Evolutionary conservation across 495 filamentous ascomycete genomes (phyloP), one percentile per base, ranked within the genome.

Genomic region (Evernia prunastri): DNA sequence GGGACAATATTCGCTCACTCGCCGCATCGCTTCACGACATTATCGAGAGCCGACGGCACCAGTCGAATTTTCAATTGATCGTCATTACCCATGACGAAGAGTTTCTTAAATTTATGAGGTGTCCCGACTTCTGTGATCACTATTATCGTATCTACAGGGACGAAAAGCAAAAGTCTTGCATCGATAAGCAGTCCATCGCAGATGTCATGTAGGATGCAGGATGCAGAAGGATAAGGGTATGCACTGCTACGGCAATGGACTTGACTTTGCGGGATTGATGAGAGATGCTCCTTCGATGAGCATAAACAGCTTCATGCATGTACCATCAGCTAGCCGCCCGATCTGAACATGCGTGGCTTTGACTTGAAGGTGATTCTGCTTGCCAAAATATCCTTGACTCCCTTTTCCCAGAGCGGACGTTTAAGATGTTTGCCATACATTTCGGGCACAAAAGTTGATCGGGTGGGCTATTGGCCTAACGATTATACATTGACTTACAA

Each of bases 71-170:
- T 78, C 95, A 97, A 79, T 82, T 97, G 51, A 95, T 99, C 74
- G 89, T 97, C 63, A 99, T 99, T 73, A 99, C 94, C 40, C 94
- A 99, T 80, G 94, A 99, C 75, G 94, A 97, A 76, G 92, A 97
- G 66, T 99, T 99, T 74, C 72, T 99, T 68, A 82, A 85, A 57
- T 84, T 89, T 64, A 99, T 99, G 95, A 86, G 91, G 70, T 93
- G 90, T 73, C 84, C 84, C n/a, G 94, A 97, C 69, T 97, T 96
- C 73, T 89, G 87, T 66, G 95, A 97, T 73, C 84, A 86, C 69
- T 99, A 97, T 67, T 97, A 86, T 66, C 84, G 91, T 1, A 88
- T 99, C 23, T 86, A 81, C 63, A 81, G 93, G 45, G 88, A 95
- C 71, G 87, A 89, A 68, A 85, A 82, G 72, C 91, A 97, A 74